A percentile compares a stretch with the other conserved stretches of the same genome.
Conservation (phyloP, 2,329 filamentous ascomycete species). For the Chrysoporthe austroafricana region DNA sequence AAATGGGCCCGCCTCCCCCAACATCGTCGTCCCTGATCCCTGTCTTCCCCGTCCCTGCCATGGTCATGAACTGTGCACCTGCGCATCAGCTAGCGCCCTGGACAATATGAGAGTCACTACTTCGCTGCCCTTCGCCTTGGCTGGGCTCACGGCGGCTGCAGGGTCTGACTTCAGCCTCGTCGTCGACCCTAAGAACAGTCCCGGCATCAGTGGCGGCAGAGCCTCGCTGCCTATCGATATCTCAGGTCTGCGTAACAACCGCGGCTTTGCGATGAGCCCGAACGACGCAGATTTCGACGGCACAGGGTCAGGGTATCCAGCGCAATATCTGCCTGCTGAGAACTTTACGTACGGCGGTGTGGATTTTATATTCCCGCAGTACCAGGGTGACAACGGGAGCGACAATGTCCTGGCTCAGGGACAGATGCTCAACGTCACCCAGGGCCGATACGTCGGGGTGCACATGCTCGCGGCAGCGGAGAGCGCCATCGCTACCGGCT, state of each 20-base stretch:
- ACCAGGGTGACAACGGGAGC: constrained; percentile 22
- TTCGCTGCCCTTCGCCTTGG: neutral
- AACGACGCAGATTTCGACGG: constrained; percentile 32
- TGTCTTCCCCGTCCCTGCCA: neutral
- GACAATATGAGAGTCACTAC: constrained; percentile 1
- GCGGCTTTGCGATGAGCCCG: constrained; percentile 27
- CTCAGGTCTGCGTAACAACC: constrained; percentile 27
- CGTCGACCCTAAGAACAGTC: constrained; percentile 27
- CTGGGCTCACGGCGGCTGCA: constrained; percentile 4
- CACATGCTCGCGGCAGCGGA: constrained; percentile 32
- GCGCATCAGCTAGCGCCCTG: too few relatives aligned
- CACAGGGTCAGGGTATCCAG: constrained; percentile 28
- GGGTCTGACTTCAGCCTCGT: constrained; percentile 13
- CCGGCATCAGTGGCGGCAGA: constrained; percentile 18
- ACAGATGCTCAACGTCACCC: constrained; percentile 25
- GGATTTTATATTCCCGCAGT: constrained; percentile 28
- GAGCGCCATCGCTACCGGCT: constrained; percentile 28
- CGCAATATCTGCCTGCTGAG: constrained; percentile 27
- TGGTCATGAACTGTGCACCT: neutral
- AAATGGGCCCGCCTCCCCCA: neutral
- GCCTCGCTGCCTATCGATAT: constrained; percentile 26
- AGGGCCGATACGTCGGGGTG: constrained; percentile 28
- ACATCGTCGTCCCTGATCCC: neutral
- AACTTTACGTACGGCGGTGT: constrained; percentile 30
- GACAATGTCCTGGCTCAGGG: constrained; percentile 32